Evolutionary conservation across 352 stramenopile species (phyloP).

Genomic region (Phytophthora boehmeriae): DNA sequence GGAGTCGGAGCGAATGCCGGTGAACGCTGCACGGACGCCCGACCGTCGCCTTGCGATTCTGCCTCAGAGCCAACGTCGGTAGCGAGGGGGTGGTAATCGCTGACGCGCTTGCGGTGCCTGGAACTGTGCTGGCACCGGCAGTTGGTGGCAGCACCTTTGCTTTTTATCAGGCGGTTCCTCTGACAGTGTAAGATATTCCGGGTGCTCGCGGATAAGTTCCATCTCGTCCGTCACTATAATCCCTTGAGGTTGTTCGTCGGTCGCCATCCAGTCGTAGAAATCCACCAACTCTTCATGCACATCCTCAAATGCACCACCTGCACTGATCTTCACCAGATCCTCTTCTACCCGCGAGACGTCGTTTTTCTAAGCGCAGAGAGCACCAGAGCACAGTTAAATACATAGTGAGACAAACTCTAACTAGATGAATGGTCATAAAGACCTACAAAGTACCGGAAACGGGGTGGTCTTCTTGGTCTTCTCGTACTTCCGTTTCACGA

Average conservation of each 20-base stretch:
- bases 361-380: conserved; percentile 54
- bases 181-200: conserved; percentile 76
- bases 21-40: conserved; percentile 69
- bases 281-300: conserved; percentile 88
- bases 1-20: conserved; percentile 59
- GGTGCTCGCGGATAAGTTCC: conserved; percentile 81
- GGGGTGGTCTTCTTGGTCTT: conserved; percentile 86
- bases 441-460: conserved; percentile 60
- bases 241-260: conserved; percentile 72
- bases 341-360: conserved; percentile 86
- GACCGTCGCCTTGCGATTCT: conserved; percentile 60
- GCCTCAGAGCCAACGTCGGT: conserved; percentile 73
- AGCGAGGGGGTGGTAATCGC: conserved; percentile 73
- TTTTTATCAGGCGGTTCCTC: conserved; percentile 53
- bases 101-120: conserved; percentile 44
- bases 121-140: conserved; percentile 24
- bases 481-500: conserved; percentile 88
- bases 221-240: conserved; percentile 83
- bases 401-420: background rate
- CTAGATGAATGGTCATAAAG: background rate
- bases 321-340: conserved; percentile 83
- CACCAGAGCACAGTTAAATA: background rate
- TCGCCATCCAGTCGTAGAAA: conserved; percentile 88
- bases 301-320: conserved; percentile 73
- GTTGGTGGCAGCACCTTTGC: conserved; percentile 35